Base-by-base conservation (phyloP, 2,329 filamentous ascomycete species). In the Fusarium xyrophilum region DNA sequence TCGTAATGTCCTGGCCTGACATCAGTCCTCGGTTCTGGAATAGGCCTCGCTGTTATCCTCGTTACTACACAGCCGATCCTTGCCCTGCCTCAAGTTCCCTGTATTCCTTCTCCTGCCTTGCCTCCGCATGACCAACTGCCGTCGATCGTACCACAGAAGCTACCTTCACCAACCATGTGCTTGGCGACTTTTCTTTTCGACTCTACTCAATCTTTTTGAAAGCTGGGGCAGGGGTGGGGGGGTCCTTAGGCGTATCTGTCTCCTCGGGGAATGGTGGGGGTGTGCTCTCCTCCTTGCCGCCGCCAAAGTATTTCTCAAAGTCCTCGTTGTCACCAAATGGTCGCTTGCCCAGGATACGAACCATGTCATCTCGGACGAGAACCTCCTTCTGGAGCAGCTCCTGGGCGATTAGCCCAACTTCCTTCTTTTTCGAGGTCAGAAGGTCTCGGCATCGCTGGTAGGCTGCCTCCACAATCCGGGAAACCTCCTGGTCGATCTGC, bases 361-460 rank as follows among this genome's bases (percentile, higher is more conserved):
- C 89, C 87, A 98, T 91, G 79, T 99, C 96, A 74, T 99, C 96
- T 60, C 96, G 87, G 35, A 90, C 89, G 25, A 99, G 86, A 74
- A 97, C 90, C 82, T 99, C 96, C 86, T 97, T 97, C 74, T 84
- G 87, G 68, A 99, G 84, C 60, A 99, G 83, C 81, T 99, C 96
- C 83, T 99, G 94, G 0, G 96, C 96, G 8, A 99, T 88, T 39
- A 97, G 82, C 6, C 93, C 93, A 36, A 99, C 86, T 81, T 98
- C 93, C 73, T 86, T 85, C 84, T 96, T 96, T 88, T 93, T 97
- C 81, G 91, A 90, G 4, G 86, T 86, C 53, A 99, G 84, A 28
- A 99, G 87, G 46, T 92, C 88, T 75, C 88, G 89, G 84, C 96
- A 99, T 80, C 96, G 91, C 79, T 91, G 88, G 84, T 99, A 97